Percentiles rank a stretch among this genome's conserved stretches.
Evolutionary conservation across 1,284 basidiomycete genomes (phyloP).

Genomic region (Irpex sp.): DNA sequence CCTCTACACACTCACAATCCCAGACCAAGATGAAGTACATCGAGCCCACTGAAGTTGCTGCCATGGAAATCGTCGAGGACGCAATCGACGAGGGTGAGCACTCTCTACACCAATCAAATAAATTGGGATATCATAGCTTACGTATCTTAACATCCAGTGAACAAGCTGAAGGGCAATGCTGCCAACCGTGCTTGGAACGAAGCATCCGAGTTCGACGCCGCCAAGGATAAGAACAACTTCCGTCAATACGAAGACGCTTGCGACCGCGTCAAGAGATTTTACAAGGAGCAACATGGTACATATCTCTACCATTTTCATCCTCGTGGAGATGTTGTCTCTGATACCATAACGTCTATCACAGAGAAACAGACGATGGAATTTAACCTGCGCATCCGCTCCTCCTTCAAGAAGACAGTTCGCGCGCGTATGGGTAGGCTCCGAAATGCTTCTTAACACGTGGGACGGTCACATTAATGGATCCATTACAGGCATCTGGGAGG

Average conservation of each 20-base stretch:
- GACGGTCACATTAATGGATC: constrained; percentile 5
- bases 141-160: constrained; percentile 41
- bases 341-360: constrained; percentile 24
- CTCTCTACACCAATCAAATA: neutral
- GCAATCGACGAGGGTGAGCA: constrained; percentile 67
- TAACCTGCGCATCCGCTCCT: constrained; percentile 74
- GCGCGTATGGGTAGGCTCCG: constrained; percentile 53
- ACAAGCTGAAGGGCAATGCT: constrained; percentile 50
- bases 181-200: constrained; percentile 45
- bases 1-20: neutral
- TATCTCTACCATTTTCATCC: neutral
- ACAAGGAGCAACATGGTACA: constrained; percentile 83
- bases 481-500: constrained; percentile 70
- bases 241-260: constrained; percentile 77
- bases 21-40: constrained; percentile 7
- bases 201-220: constrained; percentile 61
- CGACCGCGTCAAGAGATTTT: constrained; percentile 84
- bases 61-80: constrained; percentile 69
- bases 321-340: neutral
- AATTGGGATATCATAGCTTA: neutral
- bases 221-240: constrained; percentile 78
- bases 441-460: neutral
- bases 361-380: constrained; percentile 87
- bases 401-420: constrained; percentile 62
- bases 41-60: constrained; percentile 22